Conservation (phyloP, 2,329 filamentous ascomycete species). For the Alternaria sp. region DNA sequence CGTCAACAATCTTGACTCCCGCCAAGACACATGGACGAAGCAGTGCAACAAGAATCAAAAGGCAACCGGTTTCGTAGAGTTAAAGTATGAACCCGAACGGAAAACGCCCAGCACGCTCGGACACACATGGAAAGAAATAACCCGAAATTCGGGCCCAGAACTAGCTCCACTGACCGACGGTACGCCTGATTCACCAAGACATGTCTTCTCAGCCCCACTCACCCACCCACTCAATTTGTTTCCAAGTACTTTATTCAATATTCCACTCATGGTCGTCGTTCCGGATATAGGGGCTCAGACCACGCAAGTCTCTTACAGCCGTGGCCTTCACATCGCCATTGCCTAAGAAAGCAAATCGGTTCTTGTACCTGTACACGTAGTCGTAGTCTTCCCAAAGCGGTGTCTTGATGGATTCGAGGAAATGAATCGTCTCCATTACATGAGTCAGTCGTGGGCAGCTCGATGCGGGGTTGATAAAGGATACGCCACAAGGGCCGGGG, state of each 20-base stretch:
- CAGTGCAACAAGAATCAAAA: background rate
- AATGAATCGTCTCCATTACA: conserved; percentile 49
- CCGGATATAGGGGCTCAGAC: conserved; percentile 57
- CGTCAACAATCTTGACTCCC: background rate
- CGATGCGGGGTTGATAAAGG: conserved; percentile 12
- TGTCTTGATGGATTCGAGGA: conserved; percentile 51
- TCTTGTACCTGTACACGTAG: conserved; percentile 53
- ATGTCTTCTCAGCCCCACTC: conserved; percentile 5
- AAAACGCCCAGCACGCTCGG: conserved; percentile 2
- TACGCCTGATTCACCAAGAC: background rate
- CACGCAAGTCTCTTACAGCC: conserved; percentile 51
- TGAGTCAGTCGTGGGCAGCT: conserved; percentile 31
- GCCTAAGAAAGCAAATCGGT: conserved; percentile 44
- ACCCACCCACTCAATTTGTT: background rate
- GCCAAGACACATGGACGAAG: background rate
- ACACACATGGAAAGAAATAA: background rate
- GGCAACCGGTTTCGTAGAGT: background rate
- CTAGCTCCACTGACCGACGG: background rate
- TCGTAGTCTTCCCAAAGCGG: conserved; percentile 58
- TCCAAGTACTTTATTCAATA: conserved; percentile 48
- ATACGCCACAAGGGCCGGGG: background rate
- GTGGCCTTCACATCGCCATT: conserved; percentile 58
- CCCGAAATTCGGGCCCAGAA: background rate
- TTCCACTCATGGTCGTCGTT: conserved; percentile 57
- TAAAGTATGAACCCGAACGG: background rate